These are phyloP conservation scores for Leccinum pallidistipes DNA, from an alignment of 1,284 basidiomycete genomes.

Conservation along the genomic window DNA sequence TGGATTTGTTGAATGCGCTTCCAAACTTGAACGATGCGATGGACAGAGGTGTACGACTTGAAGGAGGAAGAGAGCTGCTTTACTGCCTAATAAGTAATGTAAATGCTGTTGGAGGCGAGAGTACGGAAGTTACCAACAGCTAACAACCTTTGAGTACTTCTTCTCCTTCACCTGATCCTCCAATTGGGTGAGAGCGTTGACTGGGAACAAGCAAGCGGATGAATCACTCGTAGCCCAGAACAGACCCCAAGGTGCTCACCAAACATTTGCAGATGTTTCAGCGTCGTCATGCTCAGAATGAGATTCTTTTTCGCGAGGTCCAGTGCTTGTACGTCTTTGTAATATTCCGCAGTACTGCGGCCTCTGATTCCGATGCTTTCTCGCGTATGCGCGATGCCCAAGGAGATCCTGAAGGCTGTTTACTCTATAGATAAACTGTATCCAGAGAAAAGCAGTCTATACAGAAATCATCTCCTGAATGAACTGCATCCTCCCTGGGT, in stretches of 20 bases:
- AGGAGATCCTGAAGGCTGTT: slow-evolving; percentile 71
- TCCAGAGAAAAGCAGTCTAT: slow-evolving; percentile 19
- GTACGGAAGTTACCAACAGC: slow-evolving; percentile 48
- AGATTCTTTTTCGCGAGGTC: slow-evolving; percentile 96
- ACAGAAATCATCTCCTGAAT: slow-evolving; percentile 95
- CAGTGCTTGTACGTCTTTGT: slow-evolving; percentile 94
- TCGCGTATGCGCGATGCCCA: slow-evolving; percentile 90
- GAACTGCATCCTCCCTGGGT: slow-evolving; percentile 80
- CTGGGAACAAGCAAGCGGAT: slow-evolving; percentile 40
- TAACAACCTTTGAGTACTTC: slow-evolving; percentile 82
- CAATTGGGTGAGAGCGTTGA: slow-evolving; percentile 80
- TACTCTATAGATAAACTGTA: slow-evolving; percentile 1
- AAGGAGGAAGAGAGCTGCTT: slow-evolving; percentile 82
- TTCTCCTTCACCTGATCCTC: slow-evolving; percentile 76
- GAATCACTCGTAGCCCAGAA: background rate
- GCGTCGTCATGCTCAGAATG: slow-evolving; percentile 83
- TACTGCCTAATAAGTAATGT: slow-evolving; percentile 60
- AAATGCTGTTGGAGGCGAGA: slow-evolving; percentile 6
- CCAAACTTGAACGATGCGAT: slow-evolving; percentile 75
- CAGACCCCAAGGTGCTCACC: slow-evolving; percentile 49
- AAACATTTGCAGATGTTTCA: slow-evolving; percentile 93
- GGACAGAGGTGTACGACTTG: slow-evolving; percentile 72
- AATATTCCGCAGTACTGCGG: slow-evolving; percentile 85
- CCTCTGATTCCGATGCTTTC: slow-evolving; percentile 94
- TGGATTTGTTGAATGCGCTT: slow-evolving; percentile 79